Evolutionary conservation across 805 yeast genomes (phyloP).

Genomic region (Hanseniaspora valbyensis): DNA sequence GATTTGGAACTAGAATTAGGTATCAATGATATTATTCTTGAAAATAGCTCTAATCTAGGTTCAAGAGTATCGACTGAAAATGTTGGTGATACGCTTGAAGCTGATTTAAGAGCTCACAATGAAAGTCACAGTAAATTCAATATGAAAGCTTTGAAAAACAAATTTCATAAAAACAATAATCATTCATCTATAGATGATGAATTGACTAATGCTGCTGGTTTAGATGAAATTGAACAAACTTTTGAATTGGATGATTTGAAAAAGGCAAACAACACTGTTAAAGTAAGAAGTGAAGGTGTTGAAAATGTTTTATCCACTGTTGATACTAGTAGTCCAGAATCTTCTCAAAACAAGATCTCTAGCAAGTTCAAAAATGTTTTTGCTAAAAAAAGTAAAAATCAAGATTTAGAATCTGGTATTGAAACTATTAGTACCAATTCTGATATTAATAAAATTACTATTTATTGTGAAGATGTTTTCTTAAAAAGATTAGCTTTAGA

Average conservation of each 20-base stretch:
- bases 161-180: neutral
- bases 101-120: neutral
- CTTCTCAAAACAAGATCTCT: neutral
- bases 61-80: neutral
- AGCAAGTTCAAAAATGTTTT: conserved; percentile 3
- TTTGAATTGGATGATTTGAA: conserved; percentile 24
- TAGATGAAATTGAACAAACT: conserved; percentile 18
- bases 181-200: neutral
- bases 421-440: neutral
- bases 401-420: neutral
- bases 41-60: conserved; percentile 11
- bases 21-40: conserved; percentile 10
- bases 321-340: neutral
- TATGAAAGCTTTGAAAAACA: neutral
- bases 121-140: neutral
- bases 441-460: neutral
- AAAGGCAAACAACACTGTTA: neutral
- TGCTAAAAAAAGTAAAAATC: neutral
- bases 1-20: conserved; percentile 12
- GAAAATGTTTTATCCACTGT: neutral
- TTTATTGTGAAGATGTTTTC: conserved; percentile 36
- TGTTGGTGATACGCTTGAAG: conserved; percentile 1
- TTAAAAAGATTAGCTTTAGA: conserved; percentile 38
- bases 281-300: neutral
- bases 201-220: neutral